These are phyloP conservation scores for Cutaneotrichosporon cutaneum DNA, from an alignment of 1,284 basidiomycete species.

Conservation along the genomic window DNA sequence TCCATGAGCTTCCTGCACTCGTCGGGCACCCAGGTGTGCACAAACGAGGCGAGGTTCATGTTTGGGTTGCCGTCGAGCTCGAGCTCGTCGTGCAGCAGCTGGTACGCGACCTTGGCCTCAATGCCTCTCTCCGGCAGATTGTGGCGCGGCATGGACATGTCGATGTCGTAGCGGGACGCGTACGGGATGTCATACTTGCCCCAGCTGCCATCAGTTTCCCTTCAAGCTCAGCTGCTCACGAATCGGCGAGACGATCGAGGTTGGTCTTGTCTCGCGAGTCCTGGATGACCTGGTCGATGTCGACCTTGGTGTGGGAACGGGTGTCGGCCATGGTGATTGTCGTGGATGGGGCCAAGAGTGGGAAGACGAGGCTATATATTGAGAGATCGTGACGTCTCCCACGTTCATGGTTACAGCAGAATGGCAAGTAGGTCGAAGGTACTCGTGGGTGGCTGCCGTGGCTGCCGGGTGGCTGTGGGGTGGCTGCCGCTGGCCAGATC, in stretches of 20 bases:
- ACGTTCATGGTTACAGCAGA: neutral
- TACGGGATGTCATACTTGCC: conserved; percentile 45
- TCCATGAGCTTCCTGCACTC: conserved; percentile 68
- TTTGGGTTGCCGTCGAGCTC: conserved; percentile 72
- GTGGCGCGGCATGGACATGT: conserved; percentile 51
- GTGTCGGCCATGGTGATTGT: conserved; percentile 15
- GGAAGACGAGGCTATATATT: neutral
- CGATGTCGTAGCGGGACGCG: conserved; percentile 44
- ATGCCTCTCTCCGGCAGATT: conserved; percentile 52
- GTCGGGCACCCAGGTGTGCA: conserved; percentile 66
- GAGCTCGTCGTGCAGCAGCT: conserved; percentile 81
- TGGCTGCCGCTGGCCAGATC: too few relatives aligned
- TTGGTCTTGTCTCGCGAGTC: conserved; percentile 10
- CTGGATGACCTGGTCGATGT: conserved; percentile 48
- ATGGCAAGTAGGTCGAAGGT: too few relatives aligned
- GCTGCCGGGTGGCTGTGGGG: too few relatives aligned
- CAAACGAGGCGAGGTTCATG: conserved; percentile 76
- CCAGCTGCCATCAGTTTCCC: conserved; percentile 21
- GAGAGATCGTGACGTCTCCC: neutral
- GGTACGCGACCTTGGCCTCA: conserved; percentile 60
- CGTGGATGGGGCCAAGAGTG: neutral
- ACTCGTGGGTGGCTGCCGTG: too few relatives aligned
- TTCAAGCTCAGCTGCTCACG: neutral
- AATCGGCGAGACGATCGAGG: neutral
- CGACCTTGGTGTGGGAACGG: conserved; percentile 32